These are phyloP conservation scores for Monosporozyma solicola DNA, from an alignment of 805 yeast species.

Conservation along the genomic window DNA sequence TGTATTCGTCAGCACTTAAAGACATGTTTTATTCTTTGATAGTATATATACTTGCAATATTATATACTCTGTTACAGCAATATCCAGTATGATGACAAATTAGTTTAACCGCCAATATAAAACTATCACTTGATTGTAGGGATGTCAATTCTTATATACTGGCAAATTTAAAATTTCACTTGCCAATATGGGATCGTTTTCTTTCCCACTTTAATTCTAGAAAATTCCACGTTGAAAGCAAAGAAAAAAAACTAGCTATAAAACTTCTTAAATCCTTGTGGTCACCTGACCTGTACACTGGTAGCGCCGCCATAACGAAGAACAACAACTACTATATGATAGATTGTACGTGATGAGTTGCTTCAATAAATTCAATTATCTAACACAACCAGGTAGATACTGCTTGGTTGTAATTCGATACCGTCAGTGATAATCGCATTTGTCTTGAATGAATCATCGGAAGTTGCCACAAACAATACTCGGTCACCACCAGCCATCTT, in stretches of 20 bases:
- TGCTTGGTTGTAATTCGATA: slow-evolving; percentile 18
- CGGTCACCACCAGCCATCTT: slow-evolving; percentile 27
- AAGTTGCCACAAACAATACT: slow-evolving; percentile 37
- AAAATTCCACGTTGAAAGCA: slow-evolving; percentile 2
- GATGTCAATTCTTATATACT: not conserved
- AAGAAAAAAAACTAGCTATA: not conserved
- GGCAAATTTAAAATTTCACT: not conserved
- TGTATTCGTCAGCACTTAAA: slow-evolving; percentile 57
- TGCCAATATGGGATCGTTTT: not conserved
- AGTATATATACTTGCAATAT: not conserved
- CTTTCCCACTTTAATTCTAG: slow-evolving; percentile 1
- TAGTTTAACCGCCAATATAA: not conserved
- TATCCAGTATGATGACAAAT: not conserved
- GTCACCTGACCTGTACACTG: not conserved
- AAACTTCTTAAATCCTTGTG: not conserved
- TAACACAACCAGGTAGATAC: slow-evolving; percentile 12
- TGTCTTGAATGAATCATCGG: slow-evolving; percentile 43
- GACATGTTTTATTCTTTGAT: slow-evolving; percentile 5
- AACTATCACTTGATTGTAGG: not conserved
- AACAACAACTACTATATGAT: not conserved
- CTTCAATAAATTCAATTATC: not conserved
- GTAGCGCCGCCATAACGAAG: not conserved
- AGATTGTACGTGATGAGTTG: not conserved
- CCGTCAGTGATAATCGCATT: slow-evolving; percentile 18
- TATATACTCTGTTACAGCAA: not conserved